Percentiles rank a stretch among this genome's conserved stretches.
These are phyloP conservation scores for Taphrina flavorubra DNA, from an alignment of 1,139 yeast genomes.

Conservation along the genomic window DNA sequence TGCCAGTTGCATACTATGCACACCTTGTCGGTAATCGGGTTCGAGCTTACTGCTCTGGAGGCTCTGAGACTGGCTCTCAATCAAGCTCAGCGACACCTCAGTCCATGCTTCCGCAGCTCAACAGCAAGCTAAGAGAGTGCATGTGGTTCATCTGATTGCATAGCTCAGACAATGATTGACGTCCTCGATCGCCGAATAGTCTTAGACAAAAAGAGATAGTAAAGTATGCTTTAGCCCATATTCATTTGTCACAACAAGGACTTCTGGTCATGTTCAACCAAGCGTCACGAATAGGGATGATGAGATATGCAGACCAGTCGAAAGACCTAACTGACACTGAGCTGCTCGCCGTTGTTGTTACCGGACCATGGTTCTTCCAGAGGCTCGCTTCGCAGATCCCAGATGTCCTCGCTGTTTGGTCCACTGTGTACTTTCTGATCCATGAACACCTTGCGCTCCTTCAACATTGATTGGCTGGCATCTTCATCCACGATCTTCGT, in stretches of 20 bases:
- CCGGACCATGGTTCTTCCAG: conserved; percentile 11
- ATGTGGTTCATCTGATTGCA: conserved; percentile 41
- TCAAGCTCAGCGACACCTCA: conserved; percentile 2
- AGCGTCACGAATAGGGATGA: too few relatives aligned
- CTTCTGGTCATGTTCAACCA: not conserved
- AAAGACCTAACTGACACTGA: conserved; percentile 9
- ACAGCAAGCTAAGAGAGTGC: conserved; percentile 23
- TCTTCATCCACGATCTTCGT: conserved; percentile 38
- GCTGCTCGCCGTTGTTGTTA: not conserved
- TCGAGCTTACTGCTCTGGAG: conserved; percentile 46
- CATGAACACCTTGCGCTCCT: conserved; percentile 26
- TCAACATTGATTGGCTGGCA: conserved; percentile 36
- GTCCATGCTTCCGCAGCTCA: conserved; percentile 16
- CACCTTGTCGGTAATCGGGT: conserved; percentile 51
- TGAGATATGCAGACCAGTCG: too few relatives aligned
- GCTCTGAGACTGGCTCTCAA: conserved; percentile 14
- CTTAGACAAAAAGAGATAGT: not conserved
- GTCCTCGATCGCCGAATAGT: not conserved
- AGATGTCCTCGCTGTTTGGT: conserved; percentile 44
- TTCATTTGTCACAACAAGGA: too few relatives aligned
- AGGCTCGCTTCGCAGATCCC: conserved; percentile 39
- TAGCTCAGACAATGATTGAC: not conserved
- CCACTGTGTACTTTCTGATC: conserved; percentile 36
- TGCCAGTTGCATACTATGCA: conserved; percentile 50
- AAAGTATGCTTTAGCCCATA: not conserved